Evolutionary conservation across 2,329 filamentous ascomycete genomes (phyloP).

Genomic region (Ceratocystis alfenasii): DNA sequence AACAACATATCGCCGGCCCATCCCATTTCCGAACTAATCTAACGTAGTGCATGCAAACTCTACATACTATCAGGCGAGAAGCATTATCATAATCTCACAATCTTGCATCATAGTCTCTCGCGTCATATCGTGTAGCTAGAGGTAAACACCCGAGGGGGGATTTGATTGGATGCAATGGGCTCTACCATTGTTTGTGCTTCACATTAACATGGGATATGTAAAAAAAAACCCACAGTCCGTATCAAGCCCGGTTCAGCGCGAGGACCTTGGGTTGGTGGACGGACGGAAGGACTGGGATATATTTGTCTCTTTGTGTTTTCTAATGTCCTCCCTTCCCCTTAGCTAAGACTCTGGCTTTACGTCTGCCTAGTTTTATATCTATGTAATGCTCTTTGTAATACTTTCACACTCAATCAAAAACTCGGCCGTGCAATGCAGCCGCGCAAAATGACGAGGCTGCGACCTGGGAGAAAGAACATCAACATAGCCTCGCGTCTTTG

Average conservation of each 20-base stretch:
- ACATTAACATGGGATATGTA: not conserved
- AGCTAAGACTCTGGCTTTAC: too few species aligned
- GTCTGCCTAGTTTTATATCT: not conserved
- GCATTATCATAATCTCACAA: not conserved
- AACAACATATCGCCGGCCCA: not conserved
- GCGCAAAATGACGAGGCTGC: not conserved
- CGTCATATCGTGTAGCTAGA: not conserved
- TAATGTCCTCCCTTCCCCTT: too few species aligned
- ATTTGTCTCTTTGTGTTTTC: too few species aligned
- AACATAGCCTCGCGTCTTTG: not conserved
- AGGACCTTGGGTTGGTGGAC: not conserved
- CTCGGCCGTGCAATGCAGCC: not conserved
- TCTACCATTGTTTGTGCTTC: too few species aligned
- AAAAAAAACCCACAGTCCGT: not conserved
- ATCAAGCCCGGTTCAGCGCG: constrained; percentile 1
- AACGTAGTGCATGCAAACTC: not conserved
- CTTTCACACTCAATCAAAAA: not conserved
- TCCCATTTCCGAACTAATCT: not conserved
- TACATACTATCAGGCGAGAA: not conserved
- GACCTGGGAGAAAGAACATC: not conserved
- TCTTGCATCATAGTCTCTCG: not conserved
- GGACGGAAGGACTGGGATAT: too few species aligned
- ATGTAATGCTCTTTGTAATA: constrained; percentile 3
- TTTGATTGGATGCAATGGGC: too few species aligned
- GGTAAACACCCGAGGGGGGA: too few species aligned